Evolutionary conservation across 2,329 filamentous ascomycete species (phyloP).

Genomic region (Coniochaeta hoffmannii): DNA sequence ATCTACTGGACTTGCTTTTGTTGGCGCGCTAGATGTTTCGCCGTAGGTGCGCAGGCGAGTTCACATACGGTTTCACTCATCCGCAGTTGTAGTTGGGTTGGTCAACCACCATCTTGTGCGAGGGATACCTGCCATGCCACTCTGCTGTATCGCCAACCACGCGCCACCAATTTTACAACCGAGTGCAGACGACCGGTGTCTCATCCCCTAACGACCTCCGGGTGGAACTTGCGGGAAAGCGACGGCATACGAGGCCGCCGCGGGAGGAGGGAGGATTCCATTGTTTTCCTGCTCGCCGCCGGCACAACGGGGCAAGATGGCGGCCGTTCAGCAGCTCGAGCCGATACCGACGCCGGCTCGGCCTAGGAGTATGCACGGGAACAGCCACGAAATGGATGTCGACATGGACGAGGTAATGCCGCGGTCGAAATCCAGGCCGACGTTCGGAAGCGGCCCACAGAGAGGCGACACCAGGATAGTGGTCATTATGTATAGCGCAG

Average conservation of each 20-base stretch:
- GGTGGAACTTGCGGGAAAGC: not conserved
- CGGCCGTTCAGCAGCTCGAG: conserved; percentile 18
- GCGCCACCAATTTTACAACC: not conserved
- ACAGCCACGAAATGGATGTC: conserved; percentile 21
- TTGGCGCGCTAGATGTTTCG: not conserved
- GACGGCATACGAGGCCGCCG: not conserved
- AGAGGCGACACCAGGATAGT: conserved; percentile 51
- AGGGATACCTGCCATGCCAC: not conserved
- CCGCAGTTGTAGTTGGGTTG: not conserved
- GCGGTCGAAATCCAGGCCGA: conserved; percentile 26
- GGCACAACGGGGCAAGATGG: conserved; percentile 12
- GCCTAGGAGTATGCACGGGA: conserved; percentile 17
- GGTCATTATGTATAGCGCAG: conserved; percentile 61
- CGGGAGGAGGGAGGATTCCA: not conserved
- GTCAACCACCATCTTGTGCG: not conserved
- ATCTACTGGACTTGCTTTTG: not conserved
- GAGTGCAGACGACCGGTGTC: not conserved
- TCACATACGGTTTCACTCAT: not conserved
- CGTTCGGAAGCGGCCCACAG: conserved; percentile 37
- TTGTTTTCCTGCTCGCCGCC: not conserved
- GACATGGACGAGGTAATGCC: conserved; percentile 20
- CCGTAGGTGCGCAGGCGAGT: not conserved
- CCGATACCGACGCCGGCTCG: conserved; percentile 13
- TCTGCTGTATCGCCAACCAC: not conserved
- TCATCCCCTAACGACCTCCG: not conserved